phyloP scores from a whole-genome alignment of 257 asterid species.

The Gentiana straminea region DNA sequence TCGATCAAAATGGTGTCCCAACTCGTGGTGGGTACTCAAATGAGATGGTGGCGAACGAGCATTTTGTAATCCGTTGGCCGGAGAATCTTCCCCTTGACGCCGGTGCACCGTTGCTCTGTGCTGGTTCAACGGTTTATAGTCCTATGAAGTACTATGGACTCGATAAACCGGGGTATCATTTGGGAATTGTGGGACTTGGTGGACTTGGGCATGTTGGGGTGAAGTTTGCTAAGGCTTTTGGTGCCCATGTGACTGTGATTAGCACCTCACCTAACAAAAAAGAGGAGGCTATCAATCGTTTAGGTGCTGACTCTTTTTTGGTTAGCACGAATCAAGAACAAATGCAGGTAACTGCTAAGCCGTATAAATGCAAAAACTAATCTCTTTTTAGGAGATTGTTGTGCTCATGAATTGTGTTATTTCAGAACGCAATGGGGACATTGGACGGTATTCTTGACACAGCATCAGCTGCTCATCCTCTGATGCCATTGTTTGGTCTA shows the following conservation, averaged over 20 bases:
- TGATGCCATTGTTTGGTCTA: constrained; percentile 31
- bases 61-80: constrained; percentile 8
- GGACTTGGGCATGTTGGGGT: constrained; percentile 42
- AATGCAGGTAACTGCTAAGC: constrained; percentile 22
- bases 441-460: constrained; percentile 54
- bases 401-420: too few relatives aligned
- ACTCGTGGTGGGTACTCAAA: constrained; percentile 44
- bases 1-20: constrained; percentile 25
- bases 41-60: constrained; percentile 27
- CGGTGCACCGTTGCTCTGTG: constrained; percentile 39
- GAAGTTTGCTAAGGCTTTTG: constrained; percentile 42
- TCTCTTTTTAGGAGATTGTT: too few relatives aligned
- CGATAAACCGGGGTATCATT: constrained; percentile 27
- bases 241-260: constrained; percentile 29
- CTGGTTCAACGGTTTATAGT: constrained; percentile 36
- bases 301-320: constrained; percentile 34
- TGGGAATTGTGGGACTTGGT: constrained; percentile 43
- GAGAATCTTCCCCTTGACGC: constrained; percentile 19
- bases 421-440: constrained; percentile 3
- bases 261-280: constrained; percentile 29
- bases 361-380: too few relatives aligned
- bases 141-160: constrained; percentile 34
- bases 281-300: constrained; percentile 29
- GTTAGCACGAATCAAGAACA: constrained; percentile 22
- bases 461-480: constrained; percentile 37